Evolutionary conservation across 2,329 filamentous ascomycete genomes (phyloP).

Genomic region (Phialophora chinensis): DNA sequence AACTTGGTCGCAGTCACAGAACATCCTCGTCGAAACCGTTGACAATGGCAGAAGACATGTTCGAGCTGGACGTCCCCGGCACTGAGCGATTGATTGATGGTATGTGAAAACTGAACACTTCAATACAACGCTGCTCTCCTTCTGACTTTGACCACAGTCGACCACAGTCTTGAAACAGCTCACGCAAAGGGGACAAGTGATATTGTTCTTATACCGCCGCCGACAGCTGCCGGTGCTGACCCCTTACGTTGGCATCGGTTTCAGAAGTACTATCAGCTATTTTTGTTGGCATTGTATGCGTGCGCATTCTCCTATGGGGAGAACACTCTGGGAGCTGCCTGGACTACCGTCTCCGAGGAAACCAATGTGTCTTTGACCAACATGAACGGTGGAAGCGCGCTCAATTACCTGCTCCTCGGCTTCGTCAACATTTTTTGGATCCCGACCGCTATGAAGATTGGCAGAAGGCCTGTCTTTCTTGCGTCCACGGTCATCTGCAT

Average conservation of each 20-base stretch:
- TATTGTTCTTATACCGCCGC: constrained; percentile 46
- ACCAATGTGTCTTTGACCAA: constrained; percentile 48
- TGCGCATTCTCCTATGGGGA: constrained; percentile 51
- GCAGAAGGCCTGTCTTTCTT: constrained; percentile 60
- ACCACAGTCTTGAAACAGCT: constrained; percentile 36
- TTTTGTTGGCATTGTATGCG: constrained; percentile 49
- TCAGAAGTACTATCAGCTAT: constrained; percentile 51
- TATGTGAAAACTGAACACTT: constrained; percentile 1
- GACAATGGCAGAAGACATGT: constrained; percentile 20
- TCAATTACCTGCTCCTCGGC: constrained; percentile 51
- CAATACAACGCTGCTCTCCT: not conserved
- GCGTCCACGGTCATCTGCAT: constrained; percentile 60
- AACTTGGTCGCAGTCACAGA: not conserved
- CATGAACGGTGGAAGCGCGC: constrained; percentile 50
- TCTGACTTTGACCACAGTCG: constrained; percentile 16
- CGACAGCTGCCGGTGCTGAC: constrained; percentile 43
- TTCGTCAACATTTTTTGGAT: constrained; percentile 53
- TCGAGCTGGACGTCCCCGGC: constrained; percentile 43
- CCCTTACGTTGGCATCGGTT: constrained; percentile 45
- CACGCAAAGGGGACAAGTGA: constrained; percentile 40
- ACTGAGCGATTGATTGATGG: constrained; percentile 46
- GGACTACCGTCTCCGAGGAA: constrained; percentile 50
- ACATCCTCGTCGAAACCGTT: not conserved
- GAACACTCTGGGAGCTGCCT: constrained; percentile 51
- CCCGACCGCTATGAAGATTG: constrained; percentile 54